phyloP scores from a whole-genome alignment of 2,329 filamentous ascomycete species.

The Setomelanomma holmii region DNA sequence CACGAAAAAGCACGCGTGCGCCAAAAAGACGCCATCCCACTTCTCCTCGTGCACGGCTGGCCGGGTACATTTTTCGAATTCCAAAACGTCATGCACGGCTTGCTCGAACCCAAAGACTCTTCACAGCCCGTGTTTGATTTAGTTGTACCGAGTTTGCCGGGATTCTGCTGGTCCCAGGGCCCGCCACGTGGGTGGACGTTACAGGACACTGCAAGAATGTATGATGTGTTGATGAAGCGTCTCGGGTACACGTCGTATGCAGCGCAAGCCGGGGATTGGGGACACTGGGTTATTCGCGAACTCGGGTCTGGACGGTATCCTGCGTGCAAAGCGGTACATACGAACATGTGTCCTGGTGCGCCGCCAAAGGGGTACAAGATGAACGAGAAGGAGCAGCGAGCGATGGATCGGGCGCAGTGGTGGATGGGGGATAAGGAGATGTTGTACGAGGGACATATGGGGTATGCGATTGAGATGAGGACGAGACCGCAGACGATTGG shows the following conservation, averaged over 20 bases:
- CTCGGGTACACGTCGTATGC: conserved; percentile 51
- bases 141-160: conserved; percentile 64
- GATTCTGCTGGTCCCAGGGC: conserved; percentile 30
- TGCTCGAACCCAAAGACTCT: conserved; percentile 39
- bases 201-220: conserved; percentile 55
- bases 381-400: conserved; percentile 43
- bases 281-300: conserved; percentile 50
- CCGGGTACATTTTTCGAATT: conserved; percentile 55
- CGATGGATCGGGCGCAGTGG: conserved; percentile 44
- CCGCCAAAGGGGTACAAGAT: conserved; percentile 38
- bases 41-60: conserved; percentile 56
- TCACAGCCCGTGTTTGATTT: conserved; percentile 58
- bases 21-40: conserved; percentile 49
- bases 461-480: conserved; percentile 53
- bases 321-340: conserved; percentile 51
- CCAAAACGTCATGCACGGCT: conserved; percentile 45
- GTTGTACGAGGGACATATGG: conserved; percentile 48
- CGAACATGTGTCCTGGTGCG: conserved; percentile 51
- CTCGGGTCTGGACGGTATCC: conserved; percentile 44
- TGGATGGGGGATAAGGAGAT: conserved; percentile 28
- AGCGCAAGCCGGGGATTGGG: conserved; percentile 53
- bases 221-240: conserved; percentile 33
- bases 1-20: conserved; percentile 39
- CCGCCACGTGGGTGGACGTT: conserved; percentile 37
- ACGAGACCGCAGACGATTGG: conserved; percentile 55